Evolutionary conservation across 1,284 basidiomycete genomes (phyloP), one percentile per base, ranked within the genome.

Genomic region (Pyrrhoderma lamaoense): DNA sequence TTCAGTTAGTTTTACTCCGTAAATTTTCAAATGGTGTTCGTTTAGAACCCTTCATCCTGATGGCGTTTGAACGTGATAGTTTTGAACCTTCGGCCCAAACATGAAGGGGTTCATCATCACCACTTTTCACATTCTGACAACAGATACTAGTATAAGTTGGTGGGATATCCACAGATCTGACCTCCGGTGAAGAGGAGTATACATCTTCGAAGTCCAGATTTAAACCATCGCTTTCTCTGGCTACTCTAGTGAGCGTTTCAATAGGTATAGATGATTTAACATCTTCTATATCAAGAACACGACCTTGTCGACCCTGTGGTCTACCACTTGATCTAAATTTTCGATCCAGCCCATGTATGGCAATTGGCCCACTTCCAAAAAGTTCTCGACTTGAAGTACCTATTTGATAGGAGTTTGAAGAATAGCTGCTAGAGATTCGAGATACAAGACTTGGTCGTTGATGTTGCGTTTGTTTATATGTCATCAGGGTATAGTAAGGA

Each of bases 121-220:
- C 27, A 5, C 27, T 11, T 31, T 5, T 47, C 36, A 19, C 23
- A 23, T 45, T 52, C 25, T 38, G 38, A 27, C 45, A 37, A 14
- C 51, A 21, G 3, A 53, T 46, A 31, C 52, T 53, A 22, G 53
- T 21, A 42, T 56, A 56, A 22, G 51, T 45, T 25, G 54, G 54
- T 22, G 54, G 54, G 13, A 56, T 45, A 22, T 56, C 54, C 8
- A 48, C 40, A 5, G 45, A 18, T 16, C 8, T 11, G 11, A 49
- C 52, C 11, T 43, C 31, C 21, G 49, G 49, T 7, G 52, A 46
- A 5, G 27, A 5, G 27, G 27, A 5, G 11, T 5, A 31, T 31
- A 11, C 11, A 11, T 49, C 51, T 22, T 53, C 51, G 19, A 39
- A 8, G 9, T 48, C 46, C 9, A 27, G 37, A 22, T 42, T 45